A percentile compares a stretch with the other conserved stretches of the same genome.
Conservation (phyloP, 495 filamentous ascomycete species). For the Hyaloscypha bicolor region DNA sequence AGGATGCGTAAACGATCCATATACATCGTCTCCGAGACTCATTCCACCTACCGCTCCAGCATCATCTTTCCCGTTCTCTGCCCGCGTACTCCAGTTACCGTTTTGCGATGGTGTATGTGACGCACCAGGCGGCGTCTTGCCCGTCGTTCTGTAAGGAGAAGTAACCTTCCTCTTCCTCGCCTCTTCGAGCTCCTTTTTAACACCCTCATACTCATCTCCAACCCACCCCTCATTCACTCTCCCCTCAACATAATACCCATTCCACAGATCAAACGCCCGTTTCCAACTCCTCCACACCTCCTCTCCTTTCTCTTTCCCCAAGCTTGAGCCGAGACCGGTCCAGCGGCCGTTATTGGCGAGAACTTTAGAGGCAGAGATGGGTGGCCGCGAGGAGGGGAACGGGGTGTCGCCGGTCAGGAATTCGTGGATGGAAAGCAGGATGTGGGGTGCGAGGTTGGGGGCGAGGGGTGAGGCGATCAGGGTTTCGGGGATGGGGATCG, state of each 20-base stretch:
- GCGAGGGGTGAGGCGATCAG: slow-evolving; percentile 21
- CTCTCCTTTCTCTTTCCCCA: slow-evolving; percentile 10
- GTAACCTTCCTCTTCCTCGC: background rate
- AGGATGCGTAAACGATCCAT: background rate
- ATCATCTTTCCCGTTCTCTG: too few species aligned
- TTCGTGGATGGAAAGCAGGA: slow-evolving; percentile 8
- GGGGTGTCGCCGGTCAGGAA: slow-evolving; percentile 5
- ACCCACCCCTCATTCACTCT: slow-evolving; percentile 24
- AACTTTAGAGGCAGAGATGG: too few species aligned
- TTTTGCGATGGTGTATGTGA: too few species aligned
- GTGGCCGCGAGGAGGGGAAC: too few species aligned
- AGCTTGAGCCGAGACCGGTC: background rate
- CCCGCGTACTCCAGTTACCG: too few species aligned
- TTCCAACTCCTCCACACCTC: slow-evolving; percentile 32
- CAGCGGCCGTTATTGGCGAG: background rate
- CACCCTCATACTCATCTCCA: slow-evolving; percentile 11
- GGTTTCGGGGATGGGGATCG: slow-evolving; percentile 18
- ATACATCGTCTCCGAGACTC: background rate
- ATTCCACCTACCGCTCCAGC: background rate
- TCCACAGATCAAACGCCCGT: slow-evolving; percentile 32
- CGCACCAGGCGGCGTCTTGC: too few species aligned
- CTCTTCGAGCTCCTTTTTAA: slow-evolving; percentile 8
- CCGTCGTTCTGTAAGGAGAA: too few species aligned
- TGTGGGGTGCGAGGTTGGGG: slow-evolving; percentile 7
- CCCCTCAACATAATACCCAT: slow-evolving; percentile 30